These are phyloP conservation scores for Amphirosellinia nigrospora DNA, from an alignment of 495 filamentous ascomycete species.

Conservation along the genomic window DNA sequence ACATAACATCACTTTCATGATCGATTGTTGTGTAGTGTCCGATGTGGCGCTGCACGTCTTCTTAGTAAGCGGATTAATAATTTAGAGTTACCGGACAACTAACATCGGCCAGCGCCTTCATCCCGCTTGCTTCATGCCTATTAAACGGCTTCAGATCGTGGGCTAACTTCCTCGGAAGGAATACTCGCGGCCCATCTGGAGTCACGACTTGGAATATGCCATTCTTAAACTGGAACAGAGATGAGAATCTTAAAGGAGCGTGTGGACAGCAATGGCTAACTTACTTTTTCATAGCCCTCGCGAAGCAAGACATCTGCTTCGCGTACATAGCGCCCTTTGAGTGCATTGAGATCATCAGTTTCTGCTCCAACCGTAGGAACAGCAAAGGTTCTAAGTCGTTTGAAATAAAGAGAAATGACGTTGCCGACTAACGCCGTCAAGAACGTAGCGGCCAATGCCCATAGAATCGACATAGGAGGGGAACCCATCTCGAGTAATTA, in stretches of 20 bases:
- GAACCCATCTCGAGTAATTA: slow-evolving; percentile 27
- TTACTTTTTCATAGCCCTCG: slow-evolving; percentile 36
- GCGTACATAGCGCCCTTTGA: slow-evolving; percentile 34
- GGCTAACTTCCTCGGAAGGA: slow-evolving; percentile 52
- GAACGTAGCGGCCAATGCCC: slow-evolving; percentile 25
- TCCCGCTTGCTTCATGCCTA: slow-evolving; percentile 46
- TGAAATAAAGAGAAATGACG: slow-evolving; percentile 23
- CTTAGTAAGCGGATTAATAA: slow-evolving; percentile 37
- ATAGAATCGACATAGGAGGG: slow-evolving; percentile 23
- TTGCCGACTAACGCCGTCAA: slow-evolving; percentile 25
- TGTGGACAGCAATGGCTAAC: neutral
- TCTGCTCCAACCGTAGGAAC: slow-evolving; percentile 33
- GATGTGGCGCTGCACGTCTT: slow-evolving; percentile 45
- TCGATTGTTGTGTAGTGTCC: slow-evolving; percentile 47
- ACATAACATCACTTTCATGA: slow-evolving; percentile 42
- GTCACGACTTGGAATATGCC: slow-evolving; percentile 51
- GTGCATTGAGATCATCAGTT: slow-evolving; percentile 22
- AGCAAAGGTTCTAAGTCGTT: slow-evolving; percentile 27
- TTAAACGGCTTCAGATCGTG: slow-evolving; percentile 53
- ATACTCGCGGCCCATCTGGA: slow-evolving; percentile 41
- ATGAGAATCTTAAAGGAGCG: neutral
- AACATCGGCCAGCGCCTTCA: slow-evolving; percentile 40
- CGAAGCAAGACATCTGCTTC: slow-evolving; percentile 37
- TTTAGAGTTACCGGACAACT: slow-evolving; percentile 5
- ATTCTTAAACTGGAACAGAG: slow-evolving; percentile 29